Base-by-base conservation (phyloP, 2,329 filamentous ascomycete genomes). In the Pyricularia sp. region DNA sequence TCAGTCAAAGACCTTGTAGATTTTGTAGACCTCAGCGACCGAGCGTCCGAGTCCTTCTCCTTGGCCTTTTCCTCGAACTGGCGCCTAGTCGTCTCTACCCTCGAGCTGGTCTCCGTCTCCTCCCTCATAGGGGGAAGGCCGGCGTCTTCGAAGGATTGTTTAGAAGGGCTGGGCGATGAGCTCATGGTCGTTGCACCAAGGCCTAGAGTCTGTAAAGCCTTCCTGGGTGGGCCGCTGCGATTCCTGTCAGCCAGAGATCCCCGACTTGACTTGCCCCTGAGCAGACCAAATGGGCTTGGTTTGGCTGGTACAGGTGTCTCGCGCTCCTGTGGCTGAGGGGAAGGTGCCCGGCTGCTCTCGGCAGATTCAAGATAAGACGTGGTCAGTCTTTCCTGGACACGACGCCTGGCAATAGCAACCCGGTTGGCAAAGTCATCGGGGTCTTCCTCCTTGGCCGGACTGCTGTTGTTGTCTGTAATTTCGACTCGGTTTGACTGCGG, bases 311-410 rank as follows among this genome's bases (percentile, higher is more conserved):
- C 71, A 3, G 75, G 71, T 69, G 79, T 80, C 69, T 76, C 73
- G 65, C 76, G 70, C 6, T 75, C 72, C 42, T 83, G 74, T 65
- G 77, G 73, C 71, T 78, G 72, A 26, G 83, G 81, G 3, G 83
- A 83, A 63, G 80, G 82, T 65, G 79, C 72, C 59, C 76, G 79
- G 64, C 82, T 82, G 71, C 79, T 82, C 55, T 92, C 88, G 2
- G 58, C 25, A 26, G 84, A 84, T 73, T 91, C 89, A 0, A 87
- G 88, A 71, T 89, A 90, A 0, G 66, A 68, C 2, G 86, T 90
- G 9, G 88, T 91, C 64, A 94, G 80, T 72, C 88, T 90, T 77
- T 94, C 90, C 67, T 92, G 88, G 9, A 94, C 90, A 0, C 89
- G 86, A 33, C 86, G 86, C 68, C 90, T 87, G 20, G 91, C 87